Base-by-base conservation (phyloP, 805 yeast genomes). In the Metschnikowia borealis region DNA sequence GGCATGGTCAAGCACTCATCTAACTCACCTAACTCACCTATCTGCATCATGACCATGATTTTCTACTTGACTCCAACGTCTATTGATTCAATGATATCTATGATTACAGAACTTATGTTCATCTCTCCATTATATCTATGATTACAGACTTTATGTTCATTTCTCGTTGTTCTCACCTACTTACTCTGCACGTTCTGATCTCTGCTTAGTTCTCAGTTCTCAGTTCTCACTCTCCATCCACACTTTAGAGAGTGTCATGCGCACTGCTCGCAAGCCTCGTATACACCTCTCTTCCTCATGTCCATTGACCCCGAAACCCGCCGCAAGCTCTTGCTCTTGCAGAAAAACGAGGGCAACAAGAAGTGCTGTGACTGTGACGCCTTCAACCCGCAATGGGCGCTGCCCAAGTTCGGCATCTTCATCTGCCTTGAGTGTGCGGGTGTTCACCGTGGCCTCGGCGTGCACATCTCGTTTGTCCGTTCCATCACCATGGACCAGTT, bases 341-440 rank as follows among this genome's bases (percentile, higher is more conserved):
- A 92, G 64, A 89, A 89, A 65, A 74, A 75, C 43, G 96, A 92
- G 26, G 85, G 75, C 13, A 89, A 90, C 74, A 89, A 86, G 72
- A 84, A 82, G 67, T 94, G 99, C 70, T 86, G 89, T 67, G 99
- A 94, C 67, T 94, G 99, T 70, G 78, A 74, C 36, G 96, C 97
- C 1, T 96, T 96, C 52, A 92, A 91, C 66, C 99, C 99, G 8
- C 99, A 94, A 68, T 94, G 99, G 99, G 97, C 98, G 1, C 89
- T 97, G 13, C 98, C 98, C 35, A 94, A 94, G 69, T 90, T 92
- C 70, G 99, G 99, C 53, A 87, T 94, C 53, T 94, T 91, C 70
- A 92, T 94, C 64, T 94, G 99, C 69, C 79, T 94, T 38, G 99
- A 94, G 66, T 94, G 99, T 74, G 99, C 99, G 17, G 99, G 99